Base-by-base conservation (phyloP, 257 asterid species). In the Leptodermis oblonga region DNA sequence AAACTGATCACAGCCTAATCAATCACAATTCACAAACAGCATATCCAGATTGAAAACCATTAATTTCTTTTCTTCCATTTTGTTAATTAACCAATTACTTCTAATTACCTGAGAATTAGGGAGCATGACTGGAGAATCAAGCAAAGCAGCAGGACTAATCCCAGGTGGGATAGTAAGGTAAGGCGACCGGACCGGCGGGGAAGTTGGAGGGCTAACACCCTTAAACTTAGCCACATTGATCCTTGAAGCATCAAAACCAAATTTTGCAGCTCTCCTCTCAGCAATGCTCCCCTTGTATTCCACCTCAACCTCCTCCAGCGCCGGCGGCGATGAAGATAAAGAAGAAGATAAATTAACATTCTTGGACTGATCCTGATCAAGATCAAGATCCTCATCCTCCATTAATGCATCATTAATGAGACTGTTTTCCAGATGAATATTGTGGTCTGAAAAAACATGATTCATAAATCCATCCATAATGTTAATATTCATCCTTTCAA, bases 121-220 rank as follows among this genome's bases (percentile, higher is more conserved):
- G 31, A 86, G 87, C 91, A 85, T 80, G 78, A 82, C 66, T 31
- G 92, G 91, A 46, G 96, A 88, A 42, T 82, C 96, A 4, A 90
- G 87, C 82, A 88, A 51, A 0, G 82, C 87, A 0, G 97, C 83
- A 6, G 97, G 95, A 74, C 95, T 88, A 17, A 88, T 69, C 15
- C 92, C 95, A 8, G 87, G 73, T 7, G 97, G 86, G 8, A 90
- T 76, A 1, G 92, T 88, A 72, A 90, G 79, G 74, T 23, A 76
- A 17, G 86, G 76, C 6, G 86, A 72, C 31, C 43, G 18, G 53
- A 68, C 58, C 26, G 77, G 39, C 1, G 77, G 55, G 0, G 65
- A 30, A 64, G 72, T 4, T 36, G 56, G 41, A 46, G 52, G 17
- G 42, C 22, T 39, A 37, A 53, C 28, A 26, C 15, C 62, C 41